Evolutionary conservation across 1,139 yeast genomes (phyloP).

Genomic region (Eremothecium sinecaudum): DNA sequence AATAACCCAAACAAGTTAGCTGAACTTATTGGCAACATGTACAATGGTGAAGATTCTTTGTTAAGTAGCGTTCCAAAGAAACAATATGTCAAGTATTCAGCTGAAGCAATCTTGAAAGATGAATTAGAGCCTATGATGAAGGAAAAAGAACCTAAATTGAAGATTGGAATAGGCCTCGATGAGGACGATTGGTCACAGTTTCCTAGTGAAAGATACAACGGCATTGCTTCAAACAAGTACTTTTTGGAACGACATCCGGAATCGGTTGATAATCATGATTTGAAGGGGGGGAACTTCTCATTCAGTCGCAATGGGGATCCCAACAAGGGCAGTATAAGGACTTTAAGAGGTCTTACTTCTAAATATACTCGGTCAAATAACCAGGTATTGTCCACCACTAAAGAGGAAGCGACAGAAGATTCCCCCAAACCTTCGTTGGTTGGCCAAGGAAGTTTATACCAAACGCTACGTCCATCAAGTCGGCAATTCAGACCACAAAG

Average conservation of each 20-base stretch:
- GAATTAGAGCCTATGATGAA: conserved; percentile 7
- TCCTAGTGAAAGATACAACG: conserved; percentile 14
- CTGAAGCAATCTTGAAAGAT: conserved; percentile 6
- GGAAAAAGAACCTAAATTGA: conserved; percentile 8
- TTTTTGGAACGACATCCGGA: conserved; percentile 10
- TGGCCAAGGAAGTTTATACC: conserved; percentile 2
- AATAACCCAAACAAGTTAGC: conserved; percentile 20
- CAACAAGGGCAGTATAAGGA: conserved; percentile 2
- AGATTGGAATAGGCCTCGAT: conserved; percentile 12
- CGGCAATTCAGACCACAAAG: neutral
- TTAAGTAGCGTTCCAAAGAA: conserved; percentile 20
- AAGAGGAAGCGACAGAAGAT: conserved; percentile 1
- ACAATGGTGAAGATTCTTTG: conserved; percentile 24
- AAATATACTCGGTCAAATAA: conserved; percentile 2
- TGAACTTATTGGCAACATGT: conserved; percentile 22
- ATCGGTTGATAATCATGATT: conserved; percentile 1
- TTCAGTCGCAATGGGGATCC: neutral
- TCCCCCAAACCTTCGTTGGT: conserved; percentile 4
- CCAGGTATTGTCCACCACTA: conserved; percentile 1
- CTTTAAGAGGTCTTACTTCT: conserved; percentile 4
- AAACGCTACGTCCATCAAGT: conserved; percentile 3
- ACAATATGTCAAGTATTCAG: conserved; percentile 6
- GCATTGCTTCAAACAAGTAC: conserved; percentile 14
- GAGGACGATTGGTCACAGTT: conserved; percentile 10
- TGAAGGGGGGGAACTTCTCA: neutral